Conservation (phyloP, 1,284 basidiomycete genomes). For the Ustilago hordei region DNA sequence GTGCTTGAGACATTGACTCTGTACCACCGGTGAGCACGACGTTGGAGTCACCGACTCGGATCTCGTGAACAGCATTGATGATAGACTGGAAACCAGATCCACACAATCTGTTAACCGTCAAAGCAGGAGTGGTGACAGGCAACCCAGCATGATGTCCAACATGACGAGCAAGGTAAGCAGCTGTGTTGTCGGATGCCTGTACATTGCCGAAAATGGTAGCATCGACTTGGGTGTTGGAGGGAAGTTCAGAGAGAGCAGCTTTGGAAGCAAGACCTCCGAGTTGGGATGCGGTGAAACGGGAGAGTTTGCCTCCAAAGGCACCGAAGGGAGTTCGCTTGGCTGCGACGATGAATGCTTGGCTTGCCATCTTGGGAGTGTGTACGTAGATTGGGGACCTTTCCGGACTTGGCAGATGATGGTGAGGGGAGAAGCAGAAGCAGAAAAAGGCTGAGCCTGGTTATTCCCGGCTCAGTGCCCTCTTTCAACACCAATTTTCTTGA, state of each 20-base stretch:
- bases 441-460: neutral
- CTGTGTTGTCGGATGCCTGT: slow-evolving; percentile 72
- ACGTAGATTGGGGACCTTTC: neutral
- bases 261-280: slow-evolving; percentile 73
- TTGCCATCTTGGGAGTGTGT: slow-evolving; percentile 27
- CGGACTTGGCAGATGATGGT: slow-evolving; percentile 2
- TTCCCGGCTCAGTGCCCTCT: slow-evolving; percentile 4
- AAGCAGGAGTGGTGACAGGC: slow-evolving; percentile 72
- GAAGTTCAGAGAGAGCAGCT: slow-evolving; percentile 73
- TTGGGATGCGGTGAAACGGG: slow-evolving; percentile 62
- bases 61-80: slow-evolving; percentile 90
- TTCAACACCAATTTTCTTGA: slow-evolving; percentile 3
- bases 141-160: slow-evolving; percentile 87
- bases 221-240: slow-evolving; percentile 71
- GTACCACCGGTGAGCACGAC: slow-evolving; percentile 94
- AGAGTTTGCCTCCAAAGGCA: slow-evolving; percentile 73
- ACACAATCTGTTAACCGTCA: slow-evolving; percentile 82
- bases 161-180: slow-evolving; percentile 94
- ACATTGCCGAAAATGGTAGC: slow-evolving; percentile 69
- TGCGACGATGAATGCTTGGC: slow-evolving; percentile 70
- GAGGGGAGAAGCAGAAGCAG: neutral
- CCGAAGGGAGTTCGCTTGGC: slow-evolving; percentile 74
- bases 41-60: slow-evolving; percentile 84
- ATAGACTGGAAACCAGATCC: slow-evolving; percentile 95
- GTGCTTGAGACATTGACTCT: slow-evolving; percentile 96